Base-by-base conservation (phyloP, 768 basidiomycete species). In the Sarcomyxa edulis region DNA sequence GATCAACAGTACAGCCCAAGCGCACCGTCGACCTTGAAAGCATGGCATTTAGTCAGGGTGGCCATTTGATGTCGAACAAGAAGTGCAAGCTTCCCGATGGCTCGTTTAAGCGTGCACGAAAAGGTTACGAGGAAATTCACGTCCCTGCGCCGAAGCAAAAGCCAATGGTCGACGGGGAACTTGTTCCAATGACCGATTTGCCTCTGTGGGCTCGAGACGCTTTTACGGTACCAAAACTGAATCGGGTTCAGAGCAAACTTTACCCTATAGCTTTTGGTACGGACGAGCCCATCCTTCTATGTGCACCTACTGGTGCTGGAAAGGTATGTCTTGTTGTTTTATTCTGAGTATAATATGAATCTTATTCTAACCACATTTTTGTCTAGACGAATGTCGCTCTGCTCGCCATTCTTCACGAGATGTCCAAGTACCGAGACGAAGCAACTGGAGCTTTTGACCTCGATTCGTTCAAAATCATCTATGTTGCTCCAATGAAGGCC, bases 401-500 rank as follows among this genome's bases (percentile, higher is more conserved):
- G 78, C 72, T 99, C 8, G 81, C 93, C 0, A 86, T 99, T 47
- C 77, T 99, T 18, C 87, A 91, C 56, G 91, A 96, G 51, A 75
- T 99, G 16, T 65, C 73, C 23, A 95, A 96, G 53, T 81, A 86
- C 58, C 81, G 91, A n/a, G 78, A 94, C 52, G 83, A 85, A 30
- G 71, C 69, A 12, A 85, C 87, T 0, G 89, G 89, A 25, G 59
- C 63, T 7, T 87, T 96, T 53, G 88, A 92, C 52, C 72, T 93
- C 23, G 83, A 88, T 45, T 67, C 85, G 0, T 96, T 98, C 78
- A 99, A 99, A 65, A 86, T 96, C 39, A 81, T 99, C 48, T 99
- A 98, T 58, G 80, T 99, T 36, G 95, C 96, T 0, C 96, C 95
- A 3, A 99, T 99, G 96, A 99, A 99, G 60, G 96, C 95, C 3